Conservation (phyloP, 1,284 basidiomycete species). For the Sparassis latifolia region DNA sequence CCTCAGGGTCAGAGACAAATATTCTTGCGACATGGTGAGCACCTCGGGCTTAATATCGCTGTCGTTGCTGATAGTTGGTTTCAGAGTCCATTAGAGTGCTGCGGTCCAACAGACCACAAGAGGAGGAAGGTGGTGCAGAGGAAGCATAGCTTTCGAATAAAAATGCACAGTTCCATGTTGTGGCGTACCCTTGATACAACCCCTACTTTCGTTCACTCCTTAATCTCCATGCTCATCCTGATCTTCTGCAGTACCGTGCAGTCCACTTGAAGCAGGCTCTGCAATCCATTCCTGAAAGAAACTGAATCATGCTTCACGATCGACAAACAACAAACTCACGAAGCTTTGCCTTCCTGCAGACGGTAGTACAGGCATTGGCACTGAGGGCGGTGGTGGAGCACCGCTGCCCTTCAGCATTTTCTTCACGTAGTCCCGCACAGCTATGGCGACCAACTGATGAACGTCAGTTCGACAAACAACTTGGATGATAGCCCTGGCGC, state of each 20-base stretch:
- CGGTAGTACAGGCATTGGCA: conserved; percentile 26
- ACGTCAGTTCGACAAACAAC: not conserved
- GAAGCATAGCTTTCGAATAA: conserved; percentile 3
- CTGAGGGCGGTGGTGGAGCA: conserved; percentile 16
- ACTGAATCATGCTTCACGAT: not conserved
- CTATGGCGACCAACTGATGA: conserved; percentile 52
- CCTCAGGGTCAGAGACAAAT: conserved; percentile 72
- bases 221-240: too few species aligned
- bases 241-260: conserved; percentile 7
- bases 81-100: conserved; percentile 27
- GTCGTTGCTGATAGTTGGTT: not conserved
- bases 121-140: conserved; percentile 5
- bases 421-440: conserved; percentile 62
- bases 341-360: conserved; percentile 13
- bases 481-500: conserved; percentile 18
- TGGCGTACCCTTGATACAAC: too few species aligned
- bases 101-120: conserved; percentile 4
- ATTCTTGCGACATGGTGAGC: conserved; percentile 65
- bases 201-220: too few species aligned
- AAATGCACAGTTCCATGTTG: too few species aligned
- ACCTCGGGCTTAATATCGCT: not conserved
- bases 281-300: conserved; percentile 13
- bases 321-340: too few species aligned
- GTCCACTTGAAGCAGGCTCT: conserved; percentile 13
- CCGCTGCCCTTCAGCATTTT: conserved; percentile 42